Conservation (phyloP, 2,329 filamentous ascomycete genomes). For the Acrocalymma vagum region DNA sequence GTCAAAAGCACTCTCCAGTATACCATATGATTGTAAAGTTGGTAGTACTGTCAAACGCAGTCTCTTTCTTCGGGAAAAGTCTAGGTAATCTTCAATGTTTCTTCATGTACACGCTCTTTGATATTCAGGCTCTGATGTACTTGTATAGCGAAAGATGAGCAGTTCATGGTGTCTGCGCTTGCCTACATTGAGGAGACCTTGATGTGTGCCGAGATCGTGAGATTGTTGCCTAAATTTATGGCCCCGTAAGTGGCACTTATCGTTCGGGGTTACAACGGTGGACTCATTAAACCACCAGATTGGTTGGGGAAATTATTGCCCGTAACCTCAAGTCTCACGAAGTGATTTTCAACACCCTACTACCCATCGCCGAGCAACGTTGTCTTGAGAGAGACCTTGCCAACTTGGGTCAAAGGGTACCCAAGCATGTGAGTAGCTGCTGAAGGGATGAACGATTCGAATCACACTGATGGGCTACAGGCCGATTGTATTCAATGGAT, state of each 20-base stretch:
- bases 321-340: slow-evolving; percentile 20
- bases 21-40: slow-evolving; percentile 21
- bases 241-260: slow-evolving; percentile 19
- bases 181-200: slow-evolving; percentile 34
- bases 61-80: slow-evolving; percentile 25
- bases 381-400: slow-evolving; percentile 19
- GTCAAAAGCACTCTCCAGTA: slow-evolving; percentile 15
- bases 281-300: neutral
- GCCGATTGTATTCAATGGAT: slow-evolving; percentile 45
- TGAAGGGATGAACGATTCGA: too few relatives aligned
- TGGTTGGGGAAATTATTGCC: slow-evolving; percentile 18
- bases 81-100: slow-evolving; percentile 7
- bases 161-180: slow-evolving; percentile 29
- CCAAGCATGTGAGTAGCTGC: slow-evolving; percentile 12
- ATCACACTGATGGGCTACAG: slow-evolving; percentile 6
- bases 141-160: slow-evolving; percentile 24
- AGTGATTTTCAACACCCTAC: slow-evolving; percentile 21
- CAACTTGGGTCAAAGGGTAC: slow-evolving; percentile 13
- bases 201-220: slow-evolving; percentile 31
- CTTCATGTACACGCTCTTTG: too few relatives aligned
- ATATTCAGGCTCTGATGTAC: neutral
- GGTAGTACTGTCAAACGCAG: slow-evolving; percentile 20
- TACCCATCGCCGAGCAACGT: slow-evolving; percentile 21
- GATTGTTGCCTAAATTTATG: slow-evolving; percentile 24
- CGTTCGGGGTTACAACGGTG: too few relatives aligned